Conservation (phyloP, 805 yeast species). For the Candida ulmi region DNA sequence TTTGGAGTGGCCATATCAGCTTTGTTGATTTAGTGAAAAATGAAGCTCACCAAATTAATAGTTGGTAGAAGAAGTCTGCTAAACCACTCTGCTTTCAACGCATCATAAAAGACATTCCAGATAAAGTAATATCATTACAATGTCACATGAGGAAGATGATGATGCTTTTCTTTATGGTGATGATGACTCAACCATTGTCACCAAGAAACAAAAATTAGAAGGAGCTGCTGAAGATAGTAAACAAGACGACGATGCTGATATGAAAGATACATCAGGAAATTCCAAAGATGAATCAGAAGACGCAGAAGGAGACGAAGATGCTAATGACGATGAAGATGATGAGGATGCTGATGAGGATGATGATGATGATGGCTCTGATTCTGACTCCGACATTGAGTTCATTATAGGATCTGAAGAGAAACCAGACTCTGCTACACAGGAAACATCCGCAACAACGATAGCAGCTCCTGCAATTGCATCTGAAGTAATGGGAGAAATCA, state of each 20-base stretch:
- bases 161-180: conserved; percentile 47
- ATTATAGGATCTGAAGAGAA: conserved; percentile 50
- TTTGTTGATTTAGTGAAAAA: no score
- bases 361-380: conserved; percentile 43
- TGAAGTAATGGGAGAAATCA: conserved; percentile 28
- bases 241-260: conserved; percentile 12
- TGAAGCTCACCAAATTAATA: no score
- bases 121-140: background rate
- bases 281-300: background rate
- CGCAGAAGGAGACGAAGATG: conserved; percentile 2
- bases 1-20: no score
- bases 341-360: conserved; percentile 37
- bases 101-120: no score
- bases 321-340: conserved; percentile 20
- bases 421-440: conserved; percentile 11
- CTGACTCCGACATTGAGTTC: conserved; percentile 74
- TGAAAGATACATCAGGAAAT: background rate
- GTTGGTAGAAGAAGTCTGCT: no score
- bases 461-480: conserved; percentile 25
- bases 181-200: conserved; percentile 8
- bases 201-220: conserved; percentile 9
- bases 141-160: conserved; percentile 48
- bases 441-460: conserved; percentile 20
- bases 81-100: no score
- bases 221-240: conserved; percentile 31